Evolutionary conservation across 345 rosid species (phyloP).

Genomic region (Pelargonium nanum): DNA sequence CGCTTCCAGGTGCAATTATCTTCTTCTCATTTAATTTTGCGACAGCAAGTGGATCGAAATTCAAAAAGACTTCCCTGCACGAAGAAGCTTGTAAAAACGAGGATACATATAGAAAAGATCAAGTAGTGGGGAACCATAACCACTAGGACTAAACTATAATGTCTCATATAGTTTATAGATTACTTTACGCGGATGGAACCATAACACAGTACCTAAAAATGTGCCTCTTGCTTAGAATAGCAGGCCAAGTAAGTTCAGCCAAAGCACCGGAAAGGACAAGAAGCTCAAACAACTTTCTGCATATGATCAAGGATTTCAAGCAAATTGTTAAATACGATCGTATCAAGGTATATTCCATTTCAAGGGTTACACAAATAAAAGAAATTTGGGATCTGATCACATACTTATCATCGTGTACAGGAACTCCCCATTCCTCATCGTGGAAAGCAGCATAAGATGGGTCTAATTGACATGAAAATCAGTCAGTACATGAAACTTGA

Average conservation of each 20-base stretch:
- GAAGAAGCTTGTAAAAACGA: neutral
- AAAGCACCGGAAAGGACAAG: slow-evolving; percentile 57
- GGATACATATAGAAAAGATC: neutral
- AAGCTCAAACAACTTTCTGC: slow-evolving; percentile 74
- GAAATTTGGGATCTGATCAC: slow-evolving; percentile 9
- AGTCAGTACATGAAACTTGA: neutral
- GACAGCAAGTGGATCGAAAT: slow-evolving; percentile 66
- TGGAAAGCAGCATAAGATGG: slow-evolving; percentile 62
- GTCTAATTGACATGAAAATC: slow-evolving; percentile 30
- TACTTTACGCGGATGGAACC: no score
- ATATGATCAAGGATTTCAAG: slow-evolving; percentile 14
- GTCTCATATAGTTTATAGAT: no score
- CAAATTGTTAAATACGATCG: slow-evolving; percentile 6
- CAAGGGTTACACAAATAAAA: slow-evolving; percentile 7
- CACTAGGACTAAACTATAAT: no score
- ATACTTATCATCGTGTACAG: slow-evolving; percentile 65
- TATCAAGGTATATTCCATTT: slow-evolving; percentile 3
- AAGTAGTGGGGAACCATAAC: no score
- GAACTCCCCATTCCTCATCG: slow-evolving; percentile 93
- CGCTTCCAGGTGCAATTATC: slow-evolving; percentile 50
- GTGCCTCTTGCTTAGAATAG: slow-evolving; percentile 55
- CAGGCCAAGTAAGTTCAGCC: slow-evolving; percentile 60
- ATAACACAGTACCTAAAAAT: slow-evolving; percentile 45
- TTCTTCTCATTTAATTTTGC: slow-evolving; percentile 79
- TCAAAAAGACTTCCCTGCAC: slow-evolving; percentile 71